phyloP scores from a whole-genome alignment of 2,329 filamentous ascomycete species.

The Aureobasidium musti region DNA sequence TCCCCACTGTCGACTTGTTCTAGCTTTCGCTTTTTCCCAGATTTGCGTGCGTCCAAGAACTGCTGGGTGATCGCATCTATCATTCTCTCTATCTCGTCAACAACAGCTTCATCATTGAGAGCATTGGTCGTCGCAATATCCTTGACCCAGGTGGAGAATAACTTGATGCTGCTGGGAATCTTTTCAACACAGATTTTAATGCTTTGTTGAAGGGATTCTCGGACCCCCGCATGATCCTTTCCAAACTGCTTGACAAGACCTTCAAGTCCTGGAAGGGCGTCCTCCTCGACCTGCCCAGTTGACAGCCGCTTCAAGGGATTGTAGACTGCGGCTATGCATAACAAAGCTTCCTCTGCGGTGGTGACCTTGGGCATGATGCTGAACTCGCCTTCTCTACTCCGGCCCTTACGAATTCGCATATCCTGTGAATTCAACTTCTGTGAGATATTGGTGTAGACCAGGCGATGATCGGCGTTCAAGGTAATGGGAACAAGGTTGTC shows the following conservation, averaged over 20 bases:
- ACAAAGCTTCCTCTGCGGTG: conserved; percentile 12
- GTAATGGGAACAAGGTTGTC: conserved; percentile 50
- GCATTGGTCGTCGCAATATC: background rate
- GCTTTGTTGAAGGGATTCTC: background rate
- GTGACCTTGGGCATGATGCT: background rate
- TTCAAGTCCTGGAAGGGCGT: background rate
- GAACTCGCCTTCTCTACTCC: background rate
- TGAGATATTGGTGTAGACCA: conserved; percentile 58
- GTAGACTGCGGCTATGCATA: background rate
- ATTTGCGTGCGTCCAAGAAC: too few relatives aligned
- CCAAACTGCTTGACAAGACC: background rate
- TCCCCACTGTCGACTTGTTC: too few relatives aligned
- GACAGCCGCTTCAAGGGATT: background rate
- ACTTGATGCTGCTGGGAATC: background rate
- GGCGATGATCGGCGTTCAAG: conserved; percentile 52
- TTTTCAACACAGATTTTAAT: background rate
- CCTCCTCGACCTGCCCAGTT: background rate
- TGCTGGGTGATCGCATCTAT: too few relatives aligned
- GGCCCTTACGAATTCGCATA: conserved; percentile 48
- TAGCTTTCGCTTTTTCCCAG: background rate
- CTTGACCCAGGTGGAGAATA: background rate
- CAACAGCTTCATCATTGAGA: background rate
- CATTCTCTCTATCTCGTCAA: background rate
- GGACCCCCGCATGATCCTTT: too few relatives aligned
- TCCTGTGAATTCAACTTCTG: conserved; percentile 56